Evolutionary conservation across 1,284 basidiomycete species (phyloP).

Genomic region (Hortiboletus rubellus): DNA sequence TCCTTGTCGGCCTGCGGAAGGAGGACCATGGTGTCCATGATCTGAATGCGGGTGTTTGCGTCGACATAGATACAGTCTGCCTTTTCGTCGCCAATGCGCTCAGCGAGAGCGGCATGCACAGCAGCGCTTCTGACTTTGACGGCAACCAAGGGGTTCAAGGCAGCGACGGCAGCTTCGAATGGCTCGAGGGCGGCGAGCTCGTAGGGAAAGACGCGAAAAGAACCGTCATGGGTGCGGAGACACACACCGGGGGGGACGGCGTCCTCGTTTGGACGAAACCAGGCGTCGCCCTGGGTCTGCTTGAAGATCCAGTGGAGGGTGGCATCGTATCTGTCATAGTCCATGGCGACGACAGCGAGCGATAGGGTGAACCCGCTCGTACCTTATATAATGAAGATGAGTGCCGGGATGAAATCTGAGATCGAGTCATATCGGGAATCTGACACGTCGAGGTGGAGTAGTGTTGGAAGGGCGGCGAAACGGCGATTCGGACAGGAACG

Average conservation of each 20-base stretch:
- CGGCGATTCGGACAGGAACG: constrained; percentile 12
- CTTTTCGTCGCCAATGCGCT: constrained; percentile 45
- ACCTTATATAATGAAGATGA: constrained; percentile 13
- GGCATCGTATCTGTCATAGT: constrained; percentile 40
- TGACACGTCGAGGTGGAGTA: neutral
- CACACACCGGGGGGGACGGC: constrained; percentile 59
- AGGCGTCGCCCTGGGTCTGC: constrained; percentile 59
- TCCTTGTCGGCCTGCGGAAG: constrained; percentile 79
- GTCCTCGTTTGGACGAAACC: constrained; percentile 56
- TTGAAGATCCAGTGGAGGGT: constrained; percentile 40
- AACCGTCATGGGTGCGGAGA: constrained; percentile 60
- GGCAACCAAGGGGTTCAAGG: constrained; percentile 78
- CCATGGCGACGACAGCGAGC: constrained; percentile 25
- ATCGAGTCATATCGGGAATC: constrained; percentile 15
- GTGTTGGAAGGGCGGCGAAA: neutral
- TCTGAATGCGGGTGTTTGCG: constrained; percentile 68
- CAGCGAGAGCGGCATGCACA: constrained; percentile 74
- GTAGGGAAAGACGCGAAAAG: constrained; percentile 73
- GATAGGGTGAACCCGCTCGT: neutral
- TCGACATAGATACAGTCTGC: constrained; percentile 61
- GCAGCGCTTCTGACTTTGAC: constrained; percentile 79
- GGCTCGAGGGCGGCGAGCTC: constrained; percentile 66
- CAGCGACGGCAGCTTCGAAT: constrained; percentile 70
- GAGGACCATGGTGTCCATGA: constrained; percentile 65
- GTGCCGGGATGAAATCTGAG: constrained; percentile 14